Conservation (phyloP, 139 green algal species). For the Nannochloris sp. region DNA sequence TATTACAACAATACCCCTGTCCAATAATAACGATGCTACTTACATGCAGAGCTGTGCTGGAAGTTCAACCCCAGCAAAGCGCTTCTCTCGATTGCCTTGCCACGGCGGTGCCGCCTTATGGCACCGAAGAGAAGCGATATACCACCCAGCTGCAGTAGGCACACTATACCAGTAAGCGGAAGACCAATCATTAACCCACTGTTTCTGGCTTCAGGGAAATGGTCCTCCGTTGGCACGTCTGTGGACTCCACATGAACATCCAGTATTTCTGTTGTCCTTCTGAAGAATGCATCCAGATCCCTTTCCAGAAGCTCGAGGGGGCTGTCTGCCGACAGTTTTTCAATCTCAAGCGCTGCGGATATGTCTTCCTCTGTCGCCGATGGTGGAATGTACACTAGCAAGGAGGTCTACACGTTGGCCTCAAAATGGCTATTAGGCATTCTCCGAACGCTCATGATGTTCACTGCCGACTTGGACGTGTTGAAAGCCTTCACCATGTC, state of each 20-base stretch:
- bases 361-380: conserved; percentile 34
- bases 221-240: neutral
- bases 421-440: conserved; percentile 23
- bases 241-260: conserved; percentile 13
- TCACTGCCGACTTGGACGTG: conserved; percentile 30
- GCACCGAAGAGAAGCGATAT: too few relatives aligned
- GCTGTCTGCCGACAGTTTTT: conserved; percentile 36
- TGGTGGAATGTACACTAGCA: conserved; percentile 32
- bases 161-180: neutral
- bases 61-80: too few relatives aligned
- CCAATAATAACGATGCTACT: too few relatives aligned
- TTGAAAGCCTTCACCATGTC: conserved; percentile 46
- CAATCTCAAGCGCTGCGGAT: conserved; percentile 29
- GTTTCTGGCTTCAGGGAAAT: neutral
- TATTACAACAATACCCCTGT: too few relatives aligned
- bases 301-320: conserved; percentile 34
- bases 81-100: too few relatives aligned
- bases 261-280: conserved; percentile 37
- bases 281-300: conserved; percentile 47
- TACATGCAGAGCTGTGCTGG: too few relatives aligned
- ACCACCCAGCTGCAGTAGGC: too few relatives aligned
- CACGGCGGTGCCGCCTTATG: too few relatives aligned
- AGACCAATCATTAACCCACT: neutral
- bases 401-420: conserved; percentile 40
- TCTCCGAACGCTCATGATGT: conserved; percentile 9